These are phyloP conservation scores for Cryptococcus jaspeensis DNA, from an alignment of 1,284 basidiomycete genomes.

Conservation along the genomic window DNA sequence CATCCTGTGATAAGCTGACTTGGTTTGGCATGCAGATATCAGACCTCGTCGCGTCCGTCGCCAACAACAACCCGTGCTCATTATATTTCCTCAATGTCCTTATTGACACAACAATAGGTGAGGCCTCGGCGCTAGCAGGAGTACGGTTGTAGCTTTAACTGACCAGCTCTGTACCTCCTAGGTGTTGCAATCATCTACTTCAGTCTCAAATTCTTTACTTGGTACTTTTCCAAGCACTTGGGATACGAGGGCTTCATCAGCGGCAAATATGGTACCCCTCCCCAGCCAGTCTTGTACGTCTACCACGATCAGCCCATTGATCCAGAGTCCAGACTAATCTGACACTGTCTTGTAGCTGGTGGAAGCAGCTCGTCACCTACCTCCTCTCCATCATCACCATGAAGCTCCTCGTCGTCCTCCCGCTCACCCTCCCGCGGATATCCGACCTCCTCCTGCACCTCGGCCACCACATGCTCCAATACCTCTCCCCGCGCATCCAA, in stretches of 20 bases:
- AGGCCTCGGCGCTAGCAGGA: slow-evolving; percentile 29
- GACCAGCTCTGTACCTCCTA: slow-evolving; percentile 43
- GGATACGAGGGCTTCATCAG: slow-evolving; percentile 75
- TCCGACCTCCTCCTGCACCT: slow-evolving; percentile 69
- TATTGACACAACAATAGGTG: slow-evolving; percentile 89
- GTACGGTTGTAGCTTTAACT: background rate
- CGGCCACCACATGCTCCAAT: slow-evolving; percentile 78
- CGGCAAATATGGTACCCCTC: slow-evolving; percentile 82
- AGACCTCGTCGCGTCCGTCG: slow-evolving; percentile 59
- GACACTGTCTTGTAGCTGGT: slow-evolving; percentile 63
- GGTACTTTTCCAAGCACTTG: slow-evolving; percentile 64
- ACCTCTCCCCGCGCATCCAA: slow-evolving; percentile 71
- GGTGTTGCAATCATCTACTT: slow-evolving; percentile 84
- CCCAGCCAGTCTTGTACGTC: slow-evolving; percentile 49
- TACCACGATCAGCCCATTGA: too few species aligned
- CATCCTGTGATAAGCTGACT: background rate
- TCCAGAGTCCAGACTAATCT: too few species aligned
- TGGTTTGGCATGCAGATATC: slow-evolving; percentile 37
- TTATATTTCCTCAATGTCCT: slow-evolving; percentile 93
- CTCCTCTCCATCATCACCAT: slow-evolving; percentile 78
- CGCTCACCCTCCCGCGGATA: slow-evolving; percentile 60
- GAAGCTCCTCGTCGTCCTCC: slow-evolving; percentile 78
- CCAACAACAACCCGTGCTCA: slow-evolving; percentile 77
- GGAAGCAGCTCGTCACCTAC: slow-evolving; percentile 81
- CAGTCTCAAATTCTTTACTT: slow-evolving; percentile 68